Percentiles rank a stretch among this genome's conserved stretches.
Evolutionary conservation across 257 asterid species (phyloP).

Genomic region (Solanum sparsipilum): DNA sequence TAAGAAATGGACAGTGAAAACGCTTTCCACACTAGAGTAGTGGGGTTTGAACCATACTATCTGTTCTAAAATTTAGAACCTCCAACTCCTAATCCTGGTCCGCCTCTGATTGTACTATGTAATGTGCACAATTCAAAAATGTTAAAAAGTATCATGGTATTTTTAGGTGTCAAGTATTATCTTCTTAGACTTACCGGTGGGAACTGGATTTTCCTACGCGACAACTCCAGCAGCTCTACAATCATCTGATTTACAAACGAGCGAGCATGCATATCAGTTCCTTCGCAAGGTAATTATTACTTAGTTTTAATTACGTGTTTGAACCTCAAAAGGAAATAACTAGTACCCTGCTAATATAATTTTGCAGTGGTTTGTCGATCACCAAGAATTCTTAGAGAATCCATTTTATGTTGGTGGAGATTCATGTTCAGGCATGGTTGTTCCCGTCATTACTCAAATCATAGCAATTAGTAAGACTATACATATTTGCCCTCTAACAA

Average conservation of each 20-base stretch:
- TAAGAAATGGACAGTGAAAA: too few species aligned
- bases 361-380: constrained; percentile 12
- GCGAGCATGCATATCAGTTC: constrained; percentile 1
- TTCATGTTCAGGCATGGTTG: constrained; percentile 1
- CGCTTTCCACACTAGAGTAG: too few species aligned
- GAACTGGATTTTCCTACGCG: constrained; percentile 8
- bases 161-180: constrained; percentile 2
- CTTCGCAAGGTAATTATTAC: background rate
- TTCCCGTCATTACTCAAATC: constrained; percentile 9
- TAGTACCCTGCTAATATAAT: too few species aligned
- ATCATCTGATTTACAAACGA: background rate
- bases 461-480: constrained; percentile 7
- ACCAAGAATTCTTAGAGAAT: constrained; percentile 3
- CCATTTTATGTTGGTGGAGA: constrained; percentile 14
- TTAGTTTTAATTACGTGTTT: too few species aligned
- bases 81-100: too few species aligned
- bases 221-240: background rate
- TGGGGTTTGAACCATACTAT: too few species aligned
- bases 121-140: background rate
- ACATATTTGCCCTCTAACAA: background rate
- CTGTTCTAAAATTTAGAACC: too few species aligned
- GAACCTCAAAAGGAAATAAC: too few species aligned
- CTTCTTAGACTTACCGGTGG: constrained; percentile 1
- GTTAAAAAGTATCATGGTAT: background rate
- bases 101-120: background rate